Conservation (phyloP, 169 alveolate species). For the Plasmodium relictum region DNA sequence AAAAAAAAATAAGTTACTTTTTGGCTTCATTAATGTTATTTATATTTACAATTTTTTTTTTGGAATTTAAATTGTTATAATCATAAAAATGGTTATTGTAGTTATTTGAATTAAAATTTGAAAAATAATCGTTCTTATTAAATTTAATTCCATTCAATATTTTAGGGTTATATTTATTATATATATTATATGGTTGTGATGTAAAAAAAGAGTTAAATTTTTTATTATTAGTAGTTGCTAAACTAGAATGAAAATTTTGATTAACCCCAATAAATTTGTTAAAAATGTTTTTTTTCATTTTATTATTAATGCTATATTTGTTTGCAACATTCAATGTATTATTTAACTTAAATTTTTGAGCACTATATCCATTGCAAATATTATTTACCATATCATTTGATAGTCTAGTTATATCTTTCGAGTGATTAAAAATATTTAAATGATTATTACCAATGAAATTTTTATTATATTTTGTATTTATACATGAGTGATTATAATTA, state of each 20-base stretch:
- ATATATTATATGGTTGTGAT: neutral
- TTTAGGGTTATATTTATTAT: neutral
- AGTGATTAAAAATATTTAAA: neutral
- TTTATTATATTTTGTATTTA: neutral
- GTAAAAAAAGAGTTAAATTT: neutral
- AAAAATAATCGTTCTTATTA: neutral
- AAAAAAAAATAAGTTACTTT: neutral
- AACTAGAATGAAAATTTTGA: neutral
- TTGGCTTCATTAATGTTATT: neutral
- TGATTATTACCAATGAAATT: neutral
- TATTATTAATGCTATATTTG: conserved; percentile 1
- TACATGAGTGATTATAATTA: neutral
- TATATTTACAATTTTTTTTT: neutral
- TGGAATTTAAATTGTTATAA: neutral
- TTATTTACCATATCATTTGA: conserved; percentile 2
- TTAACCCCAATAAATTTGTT: neutral
- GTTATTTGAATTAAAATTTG: neutral
- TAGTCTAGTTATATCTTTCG: neutral
- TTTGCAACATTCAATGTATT: neutral
- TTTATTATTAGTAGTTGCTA: neutral
- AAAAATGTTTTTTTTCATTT: conserved; percentile 16
- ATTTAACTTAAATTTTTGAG: conserved; percentile 1
- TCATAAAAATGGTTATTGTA: neutral
- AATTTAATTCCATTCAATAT: neutral
- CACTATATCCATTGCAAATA: neutral